Evolutionary conservation across 768 basidiomycete genomes (phyloP).

Genomic region (Lentinula edodes): DNA sequence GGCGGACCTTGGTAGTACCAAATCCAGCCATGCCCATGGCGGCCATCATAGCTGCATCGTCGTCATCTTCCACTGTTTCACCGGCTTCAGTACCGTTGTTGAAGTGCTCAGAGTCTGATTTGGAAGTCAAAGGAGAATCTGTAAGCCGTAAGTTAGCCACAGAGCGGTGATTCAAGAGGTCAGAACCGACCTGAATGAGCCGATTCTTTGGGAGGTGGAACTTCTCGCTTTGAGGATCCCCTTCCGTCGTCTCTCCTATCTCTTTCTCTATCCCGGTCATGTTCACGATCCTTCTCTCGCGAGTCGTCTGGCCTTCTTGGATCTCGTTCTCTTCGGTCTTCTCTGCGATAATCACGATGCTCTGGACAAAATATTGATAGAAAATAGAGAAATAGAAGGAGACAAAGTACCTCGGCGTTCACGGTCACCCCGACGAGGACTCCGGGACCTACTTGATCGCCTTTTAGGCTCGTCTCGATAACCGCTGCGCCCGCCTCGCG

Average conservation of each 20-base stretch:
- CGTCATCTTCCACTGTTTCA: constrained; percentile 47
- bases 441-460: constrained; percentile 35
- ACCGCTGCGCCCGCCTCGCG: constrained; percentile 31
- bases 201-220: constrained; percentile 4
- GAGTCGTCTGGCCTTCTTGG: constrained; percentile 12
- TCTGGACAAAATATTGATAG: background rate
- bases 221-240: constrained; percentile 29
- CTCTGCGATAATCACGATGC: background rate
- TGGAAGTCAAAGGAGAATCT: constrained; percentile 14
- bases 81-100: constrained; percentile 36
- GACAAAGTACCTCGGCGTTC: constrained; percentile 26
- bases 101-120: constrained; percentile 31
- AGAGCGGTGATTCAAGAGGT: background rate
- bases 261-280: constrained; percentile 34
- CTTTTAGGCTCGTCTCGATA: constrained; percentile 38
- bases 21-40: constrained; percentile 90
- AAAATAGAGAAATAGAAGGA: background rate
- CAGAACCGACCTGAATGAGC: background rate
- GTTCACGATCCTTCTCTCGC: constrained; percentile 30
- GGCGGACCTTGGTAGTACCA: constrained; percentile 77
- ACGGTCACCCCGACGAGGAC: constrained; percentile 37
- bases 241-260: constrained; percentile 32
- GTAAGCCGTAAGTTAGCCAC: constrained; percentile 11
- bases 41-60: constrained; percentile 79
- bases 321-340: constrained; percentile 28